A percentile compares a stretch with the other conserved stretches of the same genome.
phyloP scores from a whole-genome alignment of 352 stramenopile genomes.

The Pythium phragmitis region DNA sequence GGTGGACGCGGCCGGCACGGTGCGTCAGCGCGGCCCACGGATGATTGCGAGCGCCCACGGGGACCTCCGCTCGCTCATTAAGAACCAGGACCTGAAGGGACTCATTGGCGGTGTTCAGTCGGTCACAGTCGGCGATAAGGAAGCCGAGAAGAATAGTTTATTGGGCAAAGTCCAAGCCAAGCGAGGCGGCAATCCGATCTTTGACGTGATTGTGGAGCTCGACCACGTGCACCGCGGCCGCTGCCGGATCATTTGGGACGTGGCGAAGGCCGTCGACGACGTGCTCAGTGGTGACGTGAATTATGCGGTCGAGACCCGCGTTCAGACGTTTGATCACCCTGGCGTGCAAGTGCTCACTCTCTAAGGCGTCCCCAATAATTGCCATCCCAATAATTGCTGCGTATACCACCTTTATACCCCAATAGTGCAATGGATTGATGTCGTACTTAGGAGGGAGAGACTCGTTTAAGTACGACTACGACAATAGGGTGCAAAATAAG shows the following conservation, averaged over 20 bases:
- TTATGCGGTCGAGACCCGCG: conserved; percentile 41
- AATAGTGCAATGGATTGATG: not conserved
- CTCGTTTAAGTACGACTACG: conserved; percentile 3
- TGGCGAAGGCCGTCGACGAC: conserved; percentile 66
- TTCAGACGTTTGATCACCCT: conserved; percentile 28
- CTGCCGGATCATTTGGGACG: conserved; percentile 70
- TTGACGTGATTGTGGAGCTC: conserved; percentile 88
- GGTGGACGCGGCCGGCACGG: conserved; percentile 65
- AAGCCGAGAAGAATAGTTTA: conserved; percentile 32
- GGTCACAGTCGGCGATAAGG: conserved; percentile 60
- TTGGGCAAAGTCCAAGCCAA: conserved; percentile 46
- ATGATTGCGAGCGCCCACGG: conserved; percentile 87
- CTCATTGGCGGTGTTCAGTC: conserved; percentile 73
- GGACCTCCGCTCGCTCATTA: conserved; percentile 77
- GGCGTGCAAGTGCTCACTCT: conserved; percentile 34
- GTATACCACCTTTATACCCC: not conserved
- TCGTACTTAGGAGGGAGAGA: not conserved
- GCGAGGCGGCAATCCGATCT: conserved; percentile 59
- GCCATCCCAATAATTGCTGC: too few relatives aligned
- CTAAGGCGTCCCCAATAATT: too few relatives aligned
- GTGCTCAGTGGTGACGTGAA: conserved; percentile 40
- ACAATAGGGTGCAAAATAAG: not conserved
- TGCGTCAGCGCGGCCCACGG: conserved; percentile 71
- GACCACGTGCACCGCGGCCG: conserved; percentile 43
- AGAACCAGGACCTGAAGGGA: conserved; percentile 79